These are phyloP conservation scores for Homolaphlyctis polyrhiza DNA, from an alignment of 371 early-diverging fungal species.

Conservation along the genomic window DNA sequence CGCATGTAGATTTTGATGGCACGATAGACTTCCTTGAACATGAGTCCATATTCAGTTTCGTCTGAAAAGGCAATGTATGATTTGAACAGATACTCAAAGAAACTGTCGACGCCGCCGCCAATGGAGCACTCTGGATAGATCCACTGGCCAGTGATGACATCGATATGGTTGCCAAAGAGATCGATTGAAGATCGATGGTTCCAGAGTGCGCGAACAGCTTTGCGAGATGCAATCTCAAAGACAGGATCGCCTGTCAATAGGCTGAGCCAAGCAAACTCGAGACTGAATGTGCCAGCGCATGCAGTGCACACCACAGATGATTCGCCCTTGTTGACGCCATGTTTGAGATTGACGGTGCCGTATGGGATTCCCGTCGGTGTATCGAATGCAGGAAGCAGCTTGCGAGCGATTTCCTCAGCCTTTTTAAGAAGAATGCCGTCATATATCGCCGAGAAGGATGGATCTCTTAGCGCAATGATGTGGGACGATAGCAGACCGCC, in stretches of 20 bases:
- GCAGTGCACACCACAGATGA: constrained; percentile 23
- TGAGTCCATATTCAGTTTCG: constrained; percentile 17
- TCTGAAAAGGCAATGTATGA: constrained; percentile 16
- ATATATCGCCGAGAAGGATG: constrained; percentile 6
- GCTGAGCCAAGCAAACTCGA: constrained; percentile 27
- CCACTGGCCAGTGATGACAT: constrained; percentile 21
- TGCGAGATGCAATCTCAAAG: constrained; percentile 21
- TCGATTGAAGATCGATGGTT: constrained; percentile 11
- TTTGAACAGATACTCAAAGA: constrained; percentile 31
- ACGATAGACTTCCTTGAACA: constrained; percentile 21
- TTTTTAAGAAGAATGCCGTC: constrained; percentile 14
- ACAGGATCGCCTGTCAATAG: constrained; percentile 18
- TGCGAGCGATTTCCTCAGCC: constrained; percentile 14
- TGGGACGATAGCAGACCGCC: constrained; percentile 24
- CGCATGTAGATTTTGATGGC: constrained; percentile 23
- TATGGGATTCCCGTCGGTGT: constrained; percentile 30
- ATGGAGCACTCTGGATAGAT: constrained; percentile 19
- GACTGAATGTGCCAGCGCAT: constrained; percentile 23
- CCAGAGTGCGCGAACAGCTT: constrained; percentile 20
- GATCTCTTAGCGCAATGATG: constrained; percentile 12
- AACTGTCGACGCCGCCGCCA: constrained; percentile 27
- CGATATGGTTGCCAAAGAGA: constrained; percentile 25
- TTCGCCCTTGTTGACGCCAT: constrained; percentile 19
- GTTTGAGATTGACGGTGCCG: constrained; percentile 18
- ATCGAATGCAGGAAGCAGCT: constrained; percentile 22